These are phyloP conservation scores for Diaporthe sp. DNA, from an alignment of 2,329 filamentous ascomycete species.

Conservation along the genomic window DNA sequence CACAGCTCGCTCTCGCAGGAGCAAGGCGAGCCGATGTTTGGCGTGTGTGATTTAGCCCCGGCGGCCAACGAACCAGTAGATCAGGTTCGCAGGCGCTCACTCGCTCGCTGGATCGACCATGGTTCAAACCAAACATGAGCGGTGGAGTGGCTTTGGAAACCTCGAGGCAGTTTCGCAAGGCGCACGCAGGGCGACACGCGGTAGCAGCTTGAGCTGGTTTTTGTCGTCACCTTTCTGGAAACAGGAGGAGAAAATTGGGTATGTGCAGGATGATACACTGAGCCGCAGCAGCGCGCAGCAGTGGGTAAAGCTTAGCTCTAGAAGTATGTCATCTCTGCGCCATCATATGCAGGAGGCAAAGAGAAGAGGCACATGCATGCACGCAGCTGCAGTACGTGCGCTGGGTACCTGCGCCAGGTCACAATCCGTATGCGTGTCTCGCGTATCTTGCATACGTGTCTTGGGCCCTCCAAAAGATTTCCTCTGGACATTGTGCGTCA, in stretches of 20 bases:
- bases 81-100: background rate
- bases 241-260: slow-evolving; percentile 7
- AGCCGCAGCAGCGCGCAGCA: background rate
- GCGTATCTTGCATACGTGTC: slow-evolving; percentile 14
- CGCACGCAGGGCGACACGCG: background rate
- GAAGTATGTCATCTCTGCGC: background rate
- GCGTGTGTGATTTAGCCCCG: slow-evolving; percentile 3
- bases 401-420: background rate
- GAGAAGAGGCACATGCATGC: background rate
- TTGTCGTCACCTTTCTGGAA: background rate
- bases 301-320: background rate
- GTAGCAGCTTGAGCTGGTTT: background rate
- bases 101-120: background rate
- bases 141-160: slow-evolving; percentile 1
- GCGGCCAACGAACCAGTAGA: slow-evolving; percentile 19
- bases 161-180: background rate
- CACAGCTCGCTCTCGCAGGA: slow-evolving; percentile 11
- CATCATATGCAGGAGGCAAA: background rate
- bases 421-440: slow-evolving; percentile 9
- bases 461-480: background rate
- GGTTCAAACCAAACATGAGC: slow-evolving; percentile 9
- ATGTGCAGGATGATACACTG: background rate
- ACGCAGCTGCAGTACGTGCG: background rate
- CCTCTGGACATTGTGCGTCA: background rate
- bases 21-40: slow-evolving; percentile 18